These are phyloP conservation scores for Beta corolliflora DNA, from an alignment of 179 eudicot species.

Conservation along the genomic window DNA sequence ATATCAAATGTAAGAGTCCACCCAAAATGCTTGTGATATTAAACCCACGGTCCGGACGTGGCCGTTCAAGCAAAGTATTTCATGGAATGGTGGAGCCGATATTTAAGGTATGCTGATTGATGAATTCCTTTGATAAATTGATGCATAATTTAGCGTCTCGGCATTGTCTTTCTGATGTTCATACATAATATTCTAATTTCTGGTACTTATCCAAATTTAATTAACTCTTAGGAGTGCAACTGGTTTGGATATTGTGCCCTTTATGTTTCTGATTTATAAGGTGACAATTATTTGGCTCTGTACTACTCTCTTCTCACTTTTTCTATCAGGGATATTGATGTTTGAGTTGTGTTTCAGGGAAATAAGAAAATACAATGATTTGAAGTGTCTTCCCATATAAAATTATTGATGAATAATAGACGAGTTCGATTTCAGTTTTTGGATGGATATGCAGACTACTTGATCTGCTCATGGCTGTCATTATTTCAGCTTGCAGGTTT, in stretches of 20 bases:
- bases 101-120: conserved; percentile 65
- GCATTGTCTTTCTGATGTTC: background rate
- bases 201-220: background rate
- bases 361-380: conserved; percentile 5
- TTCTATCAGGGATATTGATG: background rate
- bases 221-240: background rate
- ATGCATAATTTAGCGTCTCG: background rate
- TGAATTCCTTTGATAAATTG: conserved; percentile 13
- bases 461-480: conserved; percentile 32
- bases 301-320: background rate
- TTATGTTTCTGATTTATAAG: background rate
- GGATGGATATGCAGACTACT: conserved; percentile 12
- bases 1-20: conserved; percentile 79
- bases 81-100: conserved; percentile 86
- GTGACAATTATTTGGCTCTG: background rate
- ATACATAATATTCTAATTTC: background rate
- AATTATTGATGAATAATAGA: background rate
- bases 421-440: background rate
- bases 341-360: conserved; percentile 8
- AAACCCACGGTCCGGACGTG: conserved; percentile 96
- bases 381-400: background rate
- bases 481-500: conserved; percentile 95
- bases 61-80: conserved; percentile 95
- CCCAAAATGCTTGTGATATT: conserved; percentile 89
- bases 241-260: background rate